Percentiles rank a stretch among this genome's conserved stretches.
Evolutionary conservation across 2,329 filamentous ascomycete species (phyloP).

Genomic region (Xylariaceae sp.): DNA sequence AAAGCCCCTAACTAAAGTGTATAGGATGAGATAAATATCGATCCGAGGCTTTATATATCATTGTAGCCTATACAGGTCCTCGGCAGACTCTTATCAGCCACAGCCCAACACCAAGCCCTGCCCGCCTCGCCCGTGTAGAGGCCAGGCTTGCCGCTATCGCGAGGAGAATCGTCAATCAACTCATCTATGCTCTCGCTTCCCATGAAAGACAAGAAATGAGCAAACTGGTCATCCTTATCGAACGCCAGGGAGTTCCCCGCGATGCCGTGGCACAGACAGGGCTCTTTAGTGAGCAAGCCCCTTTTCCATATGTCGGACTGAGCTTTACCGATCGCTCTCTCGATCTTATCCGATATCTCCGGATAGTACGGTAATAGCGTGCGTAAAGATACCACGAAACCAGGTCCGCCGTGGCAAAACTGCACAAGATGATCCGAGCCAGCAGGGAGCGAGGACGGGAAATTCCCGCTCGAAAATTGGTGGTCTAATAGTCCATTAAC

Average conservation of each 20-base stretch:
- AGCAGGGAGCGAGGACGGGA: conserved; percentile 49
- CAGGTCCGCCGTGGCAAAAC: conserved; percentile 65
- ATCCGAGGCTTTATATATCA: conserved; percentile 23
- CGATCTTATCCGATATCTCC: conserved; percentile 48
- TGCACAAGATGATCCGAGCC: conserved; percentile 46
- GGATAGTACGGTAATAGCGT: conserved; percentile 55
- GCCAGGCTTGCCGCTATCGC: conserved; percentile 16
- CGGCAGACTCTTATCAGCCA: conserved; percentile 17
- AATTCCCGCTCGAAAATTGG: conserved; percentile 61
- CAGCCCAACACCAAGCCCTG: conserved; percentile 30
- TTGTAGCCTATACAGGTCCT: conserved; percentile 29
- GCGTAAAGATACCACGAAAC: conserved; percentile 55
- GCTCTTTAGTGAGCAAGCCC: conserved; percentile 59
- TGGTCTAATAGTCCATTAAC: conserved; percentile 54
- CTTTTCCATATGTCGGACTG: conserved; percentile 52
- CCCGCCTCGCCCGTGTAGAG: conserved; percentile 32
- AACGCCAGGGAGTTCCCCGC: conserved; percentile 56
- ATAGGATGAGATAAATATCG: too few species aligned
- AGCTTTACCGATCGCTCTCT: conserved; percentile 48
- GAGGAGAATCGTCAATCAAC: neutral
- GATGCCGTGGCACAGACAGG: conserved; percentile 63
- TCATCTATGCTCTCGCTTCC: conserved; percentile 18
- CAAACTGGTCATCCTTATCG: conserved; percentile 17
- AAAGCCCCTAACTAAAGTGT: too few species aligned
- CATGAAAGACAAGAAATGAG: conserved; percentile 29